phyloP scores from a whole-genome alignment of 2,329 filamentous ascomycete genomes.

The Coniochaeta hoffmannii region DNA sequence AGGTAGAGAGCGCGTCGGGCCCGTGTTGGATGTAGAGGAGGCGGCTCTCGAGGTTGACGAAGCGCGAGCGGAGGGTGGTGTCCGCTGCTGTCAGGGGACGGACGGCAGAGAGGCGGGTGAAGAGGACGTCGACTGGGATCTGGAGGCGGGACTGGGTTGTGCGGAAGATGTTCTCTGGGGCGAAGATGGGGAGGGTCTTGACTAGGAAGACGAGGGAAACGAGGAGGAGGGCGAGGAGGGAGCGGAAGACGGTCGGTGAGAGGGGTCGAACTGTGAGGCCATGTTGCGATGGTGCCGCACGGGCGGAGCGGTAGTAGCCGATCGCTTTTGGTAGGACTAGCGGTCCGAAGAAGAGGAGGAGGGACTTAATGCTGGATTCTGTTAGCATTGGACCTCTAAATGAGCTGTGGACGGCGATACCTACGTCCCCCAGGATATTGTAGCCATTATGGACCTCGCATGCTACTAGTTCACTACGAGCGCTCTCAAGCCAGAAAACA shows the following conservation, averaged over 20 bases:
- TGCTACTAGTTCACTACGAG: too few species aligned
- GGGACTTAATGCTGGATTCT: conserved; percentile 39
- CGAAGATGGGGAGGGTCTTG: conserved; percentile 58
- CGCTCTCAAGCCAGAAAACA: too few species aligned
- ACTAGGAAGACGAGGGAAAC: conserved; percentile 42
- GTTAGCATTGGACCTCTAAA: conserved; percentile 2
- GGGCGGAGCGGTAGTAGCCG: conserved; percentile 52
- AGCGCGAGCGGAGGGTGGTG: conserved; percentile 55
- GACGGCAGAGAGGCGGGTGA: conserved; percentile 60
- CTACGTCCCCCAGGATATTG: conserved; percentile 37
- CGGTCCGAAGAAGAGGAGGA: conserved; percentile 60
- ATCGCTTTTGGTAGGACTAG: conserved; percentile 62
- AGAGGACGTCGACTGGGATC: conserved; percentile 77
- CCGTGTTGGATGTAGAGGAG: conserved; percentile 81
- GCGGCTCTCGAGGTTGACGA: conserved; percentile 64
- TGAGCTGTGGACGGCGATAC: not conserved
- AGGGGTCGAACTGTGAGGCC: conserved; percentile 47
- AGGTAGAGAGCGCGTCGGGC: conserved; percentile 63
- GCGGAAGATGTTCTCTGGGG: conserved; percentile 75
- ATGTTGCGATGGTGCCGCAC: conserved; percentile 33
- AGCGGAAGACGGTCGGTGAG: conserved; percentile 44
- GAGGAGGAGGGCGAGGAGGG: conserved; percentile 50
- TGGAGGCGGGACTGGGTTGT: conserved; percentile 74
- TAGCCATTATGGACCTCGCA: conserved; percentile 19
- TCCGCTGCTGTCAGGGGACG: conserved; percentile 55